Evolutionary conservation across 23 red algal species (phyloP).

Genomic region (Agarophyton chilense): DNA sequence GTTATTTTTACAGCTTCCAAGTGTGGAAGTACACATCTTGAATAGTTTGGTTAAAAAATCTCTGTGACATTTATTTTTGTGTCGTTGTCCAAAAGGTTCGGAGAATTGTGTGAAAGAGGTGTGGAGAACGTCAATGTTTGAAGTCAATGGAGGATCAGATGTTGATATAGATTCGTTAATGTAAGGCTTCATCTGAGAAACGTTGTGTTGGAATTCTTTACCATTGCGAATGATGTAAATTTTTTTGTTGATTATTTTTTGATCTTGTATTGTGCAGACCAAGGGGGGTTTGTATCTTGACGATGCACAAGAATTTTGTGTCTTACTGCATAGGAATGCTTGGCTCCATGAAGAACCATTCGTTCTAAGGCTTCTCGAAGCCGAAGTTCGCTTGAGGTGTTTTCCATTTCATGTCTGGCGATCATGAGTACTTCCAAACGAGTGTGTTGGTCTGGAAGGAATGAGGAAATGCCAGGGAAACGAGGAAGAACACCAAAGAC

Average conservation of each 20-base stretch:
- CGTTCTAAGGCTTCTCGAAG: not conserved
- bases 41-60: not conserved
- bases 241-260: not conserved
- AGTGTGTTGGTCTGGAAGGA: not conserved
- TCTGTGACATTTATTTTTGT: not conserved
- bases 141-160: not conserved
- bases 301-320: not conserved
- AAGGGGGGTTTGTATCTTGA: not conserved
- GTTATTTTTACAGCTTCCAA: not conserved
- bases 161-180: not conserved
- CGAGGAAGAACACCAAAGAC: not conserved
- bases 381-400: not conserved
- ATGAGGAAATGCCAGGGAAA: not conserved
- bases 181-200: not conserved
- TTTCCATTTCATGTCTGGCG: not conserved
- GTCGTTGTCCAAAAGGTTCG: no score
- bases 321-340: not conserved
- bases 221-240: not conserved
- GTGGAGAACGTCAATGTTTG: not conserved
- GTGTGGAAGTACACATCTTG: not conserved
- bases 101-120: not conserved
- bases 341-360: not conserved
- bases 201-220: not conserved
- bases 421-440: not conserved
- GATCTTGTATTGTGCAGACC: not conserved